phyloP scores from a whole-genome alignment of 345 rosid species.

The Anacardium occidentale region DNA sequence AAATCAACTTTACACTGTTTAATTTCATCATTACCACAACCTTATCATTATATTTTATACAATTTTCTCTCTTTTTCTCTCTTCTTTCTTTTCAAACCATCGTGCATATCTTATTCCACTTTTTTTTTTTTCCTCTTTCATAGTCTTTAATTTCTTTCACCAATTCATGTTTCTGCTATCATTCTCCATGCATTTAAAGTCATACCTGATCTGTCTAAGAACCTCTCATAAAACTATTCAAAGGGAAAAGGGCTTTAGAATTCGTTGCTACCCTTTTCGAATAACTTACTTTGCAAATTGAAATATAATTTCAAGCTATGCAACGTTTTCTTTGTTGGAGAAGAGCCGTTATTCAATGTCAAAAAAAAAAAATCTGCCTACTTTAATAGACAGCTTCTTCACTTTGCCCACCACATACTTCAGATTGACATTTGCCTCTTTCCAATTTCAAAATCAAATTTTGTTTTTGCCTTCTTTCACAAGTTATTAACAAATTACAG shows the following conservation, averaged over 20 bases:
- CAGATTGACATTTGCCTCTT: no score
- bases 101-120: not conserved
- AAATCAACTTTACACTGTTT: conserved; percentile 23
- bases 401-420: no score
- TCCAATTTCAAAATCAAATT: no score
- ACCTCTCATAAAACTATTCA: not conserved
- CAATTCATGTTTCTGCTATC: conserved; percentile 11
- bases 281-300: no score
- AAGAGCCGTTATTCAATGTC: not conserved
- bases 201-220: not conserved
- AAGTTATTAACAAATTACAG: not conserved
- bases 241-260: not conserved
- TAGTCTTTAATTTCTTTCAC: not conserved
- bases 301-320: no score
- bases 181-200: conserved; percentile 21
- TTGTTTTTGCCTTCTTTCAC: no score
- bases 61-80: not conserved
- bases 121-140: not conserved
- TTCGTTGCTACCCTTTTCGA: not conserved
- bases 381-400: no score
- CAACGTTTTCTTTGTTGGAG: not conserved
- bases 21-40: conserved; percentile 16
- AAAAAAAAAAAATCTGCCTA: no score
- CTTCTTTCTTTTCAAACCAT: not conserved
- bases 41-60: conserved; percentile 21